These are phyloP conservation scores for Podaxis carcinomalis DNA, from an alignment of 768 basidiomycete genomes.

Conservation along the genomic window DNA sequence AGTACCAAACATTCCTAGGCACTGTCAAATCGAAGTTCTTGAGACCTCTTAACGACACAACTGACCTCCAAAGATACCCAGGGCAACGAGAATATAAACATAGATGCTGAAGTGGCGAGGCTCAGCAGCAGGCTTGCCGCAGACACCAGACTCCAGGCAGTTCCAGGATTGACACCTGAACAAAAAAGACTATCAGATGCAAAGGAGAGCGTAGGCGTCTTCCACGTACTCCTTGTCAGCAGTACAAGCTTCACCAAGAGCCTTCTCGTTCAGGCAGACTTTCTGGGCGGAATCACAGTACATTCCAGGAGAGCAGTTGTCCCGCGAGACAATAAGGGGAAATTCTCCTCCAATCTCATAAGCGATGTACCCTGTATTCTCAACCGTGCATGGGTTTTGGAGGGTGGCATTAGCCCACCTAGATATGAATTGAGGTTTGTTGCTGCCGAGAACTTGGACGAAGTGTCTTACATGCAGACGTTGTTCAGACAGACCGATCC, in stretches of 20 bases:
- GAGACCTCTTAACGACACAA: neutral
- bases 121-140: conserved; percentile 54
- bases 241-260: conserved; percentile 52
- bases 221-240: conserved; percentile 45
- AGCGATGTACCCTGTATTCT: conserved; percentile 77
- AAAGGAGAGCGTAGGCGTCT: neutral
- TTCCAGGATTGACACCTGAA: conserved; percentile 73
- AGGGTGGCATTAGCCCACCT: conserved; percentile 80
- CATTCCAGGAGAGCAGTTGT: conserved; percentile 66
- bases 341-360: conserved; percentile 60
- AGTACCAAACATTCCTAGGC: conserved; percentile 69
- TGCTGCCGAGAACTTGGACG: neutral
- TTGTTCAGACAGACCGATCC: conserved; percentile 83
- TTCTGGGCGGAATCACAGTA: conserved; percentile 68
- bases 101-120: conserved; percentile 61
- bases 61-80: conserved; percentile 73
- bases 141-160: conserved; percentile 57
- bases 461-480: conserved; percentile 64
- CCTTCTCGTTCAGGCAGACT: conserved; percentile 57
- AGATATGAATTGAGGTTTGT: neutral
- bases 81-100: conserved; percentile 68
- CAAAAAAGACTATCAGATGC: neutral
- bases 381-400: conserved; percentile 58
- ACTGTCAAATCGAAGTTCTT: neutral
- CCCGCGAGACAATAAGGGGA: conserved; percentile 76